Base-by-base conservation (phyloP, 1,284 basidiomycete species). In the Xanthoconium separans region DNA sequence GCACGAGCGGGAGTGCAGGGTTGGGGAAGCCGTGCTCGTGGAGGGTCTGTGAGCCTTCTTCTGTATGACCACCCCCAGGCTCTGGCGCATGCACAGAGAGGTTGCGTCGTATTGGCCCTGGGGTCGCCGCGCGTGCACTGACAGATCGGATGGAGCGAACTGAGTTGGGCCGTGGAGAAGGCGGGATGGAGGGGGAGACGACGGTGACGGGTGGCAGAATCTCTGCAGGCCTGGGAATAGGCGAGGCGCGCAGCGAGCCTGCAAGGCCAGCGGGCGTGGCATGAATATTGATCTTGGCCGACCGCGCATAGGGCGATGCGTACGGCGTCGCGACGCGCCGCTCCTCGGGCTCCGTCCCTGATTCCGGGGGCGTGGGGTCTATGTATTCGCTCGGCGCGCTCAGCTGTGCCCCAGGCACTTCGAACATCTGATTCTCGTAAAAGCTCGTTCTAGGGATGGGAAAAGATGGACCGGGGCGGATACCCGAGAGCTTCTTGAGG, bases 401-500 rank as follows among this genome's bases (percentile, higher is more conserved):
- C 39, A n/a, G 34, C 6, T 20, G 4, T 1, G 48, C 55, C 3
- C 11, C 36, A 1, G 65, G 64, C 45, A 56, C 16, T 20, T 50
- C 54, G 40, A 47, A 11, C 2, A 11, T 41, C 41, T 36, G 50
- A 29, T 27, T 44, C 15, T 9, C 53, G n/a, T 56, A 54, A 15
- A 50, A 52, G 11, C 46, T 40, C 6, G 36, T 37, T 44, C 24
- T 12, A 41, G 54, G 50, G 1, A 33, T 20, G 34, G 34, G 49
- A 10, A 44, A 27, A 2, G 44, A 13, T 27, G 40, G 46, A 22
- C 18, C 11, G 7, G 41, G 7, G 0, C 37, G 44, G n/a, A 56
- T 43, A 4, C 58, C 52, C 10, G 65, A 57, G 12, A 66, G 31
- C 40, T 54, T 68, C 56, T 61, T 68, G 9, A 69, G 51, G n/a